A percentile compares a stretch with the other conserved stretches of the same genome.
These are phyloP conservation scores for Polygonum maritimum DNA, from an alignment of 148 eudicot species.

Conservation along the genomic window DNA sequence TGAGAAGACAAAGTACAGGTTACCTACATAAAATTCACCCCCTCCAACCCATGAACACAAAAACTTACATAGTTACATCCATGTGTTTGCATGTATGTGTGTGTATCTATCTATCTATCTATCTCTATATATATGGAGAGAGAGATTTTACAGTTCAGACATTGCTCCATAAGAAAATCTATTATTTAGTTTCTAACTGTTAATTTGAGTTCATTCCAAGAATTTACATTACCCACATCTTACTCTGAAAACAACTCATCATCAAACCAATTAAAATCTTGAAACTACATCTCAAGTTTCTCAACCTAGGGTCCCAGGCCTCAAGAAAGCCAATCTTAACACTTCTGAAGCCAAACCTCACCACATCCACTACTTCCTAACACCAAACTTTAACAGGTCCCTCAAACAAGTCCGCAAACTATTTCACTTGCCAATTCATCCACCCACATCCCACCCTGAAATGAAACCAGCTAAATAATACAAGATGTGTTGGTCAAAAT, in stretches of 20 bases:
- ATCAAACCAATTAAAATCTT: not conserved
- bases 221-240: not conserved
- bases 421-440: not conserved
- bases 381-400: not conserved
- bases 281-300: not conserved
- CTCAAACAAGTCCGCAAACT: conserved; percentile 1
- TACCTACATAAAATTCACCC: not conserved
- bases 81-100: not conserved
- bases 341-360: not conserved
- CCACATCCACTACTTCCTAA: not conserved
- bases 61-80: not conserved
- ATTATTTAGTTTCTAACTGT: not conserved
- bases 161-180: not conserved
- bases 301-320: not conserved
- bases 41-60: not conserved
- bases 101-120: too few species aligned
- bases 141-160: not conserved
- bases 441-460: not conserved
- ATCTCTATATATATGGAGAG: too few species aligned
- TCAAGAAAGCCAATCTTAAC: not conserved
- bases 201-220: not conserved
- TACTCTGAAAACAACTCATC: not conserved
- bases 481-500: not conserved
- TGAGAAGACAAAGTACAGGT: not conserved
- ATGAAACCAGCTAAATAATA: not conserved